phyloP scores from a whole-genome alignment of 148 eudicot species.

The Cornus florida region DNA sequence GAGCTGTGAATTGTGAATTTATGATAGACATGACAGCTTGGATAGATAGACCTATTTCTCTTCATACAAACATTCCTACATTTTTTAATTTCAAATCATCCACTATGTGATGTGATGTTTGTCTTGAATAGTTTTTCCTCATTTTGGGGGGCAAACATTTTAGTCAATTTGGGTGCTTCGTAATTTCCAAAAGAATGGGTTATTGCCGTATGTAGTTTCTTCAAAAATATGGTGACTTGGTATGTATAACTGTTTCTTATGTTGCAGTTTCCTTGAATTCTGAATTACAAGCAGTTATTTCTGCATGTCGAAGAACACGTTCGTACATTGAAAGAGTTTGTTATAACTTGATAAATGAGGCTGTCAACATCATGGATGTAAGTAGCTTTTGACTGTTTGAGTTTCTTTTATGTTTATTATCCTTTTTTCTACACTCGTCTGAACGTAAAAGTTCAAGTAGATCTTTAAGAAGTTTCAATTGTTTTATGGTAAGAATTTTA shows the following conservation, averaged over 20 bases:
- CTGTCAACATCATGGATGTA: slow-evolving; percentile 77
- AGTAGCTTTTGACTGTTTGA: slow-evolving; percentile 24
- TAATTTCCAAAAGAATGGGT: neutral
- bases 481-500: neutral
- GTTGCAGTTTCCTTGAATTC: slow-evolving; percentile 66
- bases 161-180: neutral
- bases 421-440: neutral
- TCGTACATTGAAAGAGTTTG: slow-evolving; percentile 62
- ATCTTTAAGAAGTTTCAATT: neutral
- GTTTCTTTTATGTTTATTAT: neutral
- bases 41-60: neutral
- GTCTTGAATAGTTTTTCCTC: neutral
- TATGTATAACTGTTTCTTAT: slow-evolving; percentile 3
- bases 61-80: neutral
- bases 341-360: slow-evolving; percentile 48
- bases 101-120: neutral
- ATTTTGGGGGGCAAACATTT: neutral
- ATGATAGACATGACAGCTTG: slow-evolving; percentile 5
- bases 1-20: slow-evolving; percentile 17
- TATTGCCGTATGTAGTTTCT: neutral
- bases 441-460: neutral
- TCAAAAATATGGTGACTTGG: neutral
- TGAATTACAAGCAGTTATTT: slow-evolving; percentile 64
- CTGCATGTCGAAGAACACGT: slow-evolving; percentile 72
- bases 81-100: neutral